These are phyloP conservation scores for Microcera coccophila DNA, from an alignment of 2,329 filamentous ascomycete genomes.

Conservation along the genomic window DNA sequence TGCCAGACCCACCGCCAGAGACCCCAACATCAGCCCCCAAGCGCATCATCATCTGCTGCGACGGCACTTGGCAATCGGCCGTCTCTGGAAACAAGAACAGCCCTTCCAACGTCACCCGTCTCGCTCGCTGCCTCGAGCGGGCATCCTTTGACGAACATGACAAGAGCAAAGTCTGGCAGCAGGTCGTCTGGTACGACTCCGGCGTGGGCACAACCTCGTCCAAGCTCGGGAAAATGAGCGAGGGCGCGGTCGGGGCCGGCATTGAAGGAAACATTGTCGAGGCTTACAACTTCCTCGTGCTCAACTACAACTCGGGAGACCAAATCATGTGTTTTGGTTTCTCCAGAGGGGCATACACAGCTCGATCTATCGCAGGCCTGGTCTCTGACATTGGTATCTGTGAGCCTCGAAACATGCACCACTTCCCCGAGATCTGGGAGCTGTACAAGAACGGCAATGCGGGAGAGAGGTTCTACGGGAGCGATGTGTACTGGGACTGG, in stretches of 20 bases:
- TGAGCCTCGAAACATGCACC: constrained; percentile 22
- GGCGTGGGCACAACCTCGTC: constrained; percentile 28
- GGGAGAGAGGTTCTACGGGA: constrained; percentile 19
- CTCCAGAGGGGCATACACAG: constrained; percentile 36
- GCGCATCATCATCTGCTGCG: constrained; percentile 34
- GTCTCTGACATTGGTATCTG: constrained; percentile 28
- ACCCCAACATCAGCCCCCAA: too few relatives aligned
- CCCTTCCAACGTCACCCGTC: constrained; percentile 33
- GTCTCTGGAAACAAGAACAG: constrained; percentile 24
- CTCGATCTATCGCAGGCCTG: constrained; percentile 32
- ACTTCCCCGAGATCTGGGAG: constrained; percentile 23
- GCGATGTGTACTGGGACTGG: constrained; percentile 20
- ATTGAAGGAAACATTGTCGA: constrained; percentile 32
- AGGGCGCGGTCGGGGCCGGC: constrained; percentile 26
- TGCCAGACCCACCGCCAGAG: too few relatives aligned
- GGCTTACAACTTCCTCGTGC: constrained; percentile 34
- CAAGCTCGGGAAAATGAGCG: constrained; percentile 12
- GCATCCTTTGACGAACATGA: constrained; percentile 21
- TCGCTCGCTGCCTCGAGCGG: constrained; percentile 29
- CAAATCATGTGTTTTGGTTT: constrained; percentile 36
- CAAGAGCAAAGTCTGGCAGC: constrained; percentile 30
- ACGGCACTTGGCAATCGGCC: constrained; percentile 34
- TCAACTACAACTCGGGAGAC: constrained; percentile 31
- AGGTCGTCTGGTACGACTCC: constrained; percentile 37
- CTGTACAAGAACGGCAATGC: constrained; percentile 22